Evolutionary conservation across 1,284 basidiomycete genomes (phyloP).

Genomic region (Cryptococcus neoformans): DNA sequence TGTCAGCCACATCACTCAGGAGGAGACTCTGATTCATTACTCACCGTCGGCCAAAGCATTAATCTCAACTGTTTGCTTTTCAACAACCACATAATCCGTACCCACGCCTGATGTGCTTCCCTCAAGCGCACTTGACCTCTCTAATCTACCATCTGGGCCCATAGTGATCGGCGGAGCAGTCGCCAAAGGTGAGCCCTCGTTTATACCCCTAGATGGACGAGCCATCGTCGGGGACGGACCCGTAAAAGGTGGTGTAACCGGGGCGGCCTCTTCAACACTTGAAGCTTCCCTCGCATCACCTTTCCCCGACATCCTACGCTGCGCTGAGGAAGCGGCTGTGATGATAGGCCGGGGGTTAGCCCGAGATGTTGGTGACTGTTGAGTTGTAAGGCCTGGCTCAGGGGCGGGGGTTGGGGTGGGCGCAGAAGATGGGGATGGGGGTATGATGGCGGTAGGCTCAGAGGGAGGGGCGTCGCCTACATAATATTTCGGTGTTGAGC

Average conservation of each 20-base stretch:
- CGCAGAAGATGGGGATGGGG: background rate
- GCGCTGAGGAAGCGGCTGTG: constrained; percentile 13
- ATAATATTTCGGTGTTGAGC: constrained; percentile 45
- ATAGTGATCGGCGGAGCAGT: constrained; percentile 44
- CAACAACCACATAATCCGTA: constrained; percentile 57
- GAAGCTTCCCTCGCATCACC: constrained; percentile 9
- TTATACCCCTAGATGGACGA: constrained; percentile 12
- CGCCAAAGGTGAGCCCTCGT: constrained; percentile 42
- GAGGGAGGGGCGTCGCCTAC: constrained; percentile 28
- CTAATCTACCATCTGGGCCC: constrained; percentile 23
- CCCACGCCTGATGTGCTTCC: constrained; percentile 38
- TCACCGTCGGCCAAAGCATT: constrained; percentile 57
- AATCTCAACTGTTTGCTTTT: constrained; percentile 58
- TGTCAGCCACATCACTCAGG: background rate
- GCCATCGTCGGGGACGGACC: constrained; percentile 6
- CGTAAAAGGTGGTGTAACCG: constrained; percentile 33
- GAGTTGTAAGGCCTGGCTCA: background rate
- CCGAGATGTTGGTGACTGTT: constrained; percentile 6
- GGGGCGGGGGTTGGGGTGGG: background rate
- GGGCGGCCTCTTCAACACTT: constrained; percentile 34
- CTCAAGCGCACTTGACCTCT: constrained; percentile 35
- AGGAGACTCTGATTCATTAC: constrained; percentile 10
- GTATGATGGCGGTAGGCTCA: background rate
- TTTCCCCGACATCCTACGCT: constrained; percentile 19
- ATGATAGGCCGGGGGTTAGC: constrained; percentile 30